These are phyloP conservation scores for Lotus japonicus DNA, from an alignment of 306 rosid genomes.

Conservation along the genomic window DNA sequence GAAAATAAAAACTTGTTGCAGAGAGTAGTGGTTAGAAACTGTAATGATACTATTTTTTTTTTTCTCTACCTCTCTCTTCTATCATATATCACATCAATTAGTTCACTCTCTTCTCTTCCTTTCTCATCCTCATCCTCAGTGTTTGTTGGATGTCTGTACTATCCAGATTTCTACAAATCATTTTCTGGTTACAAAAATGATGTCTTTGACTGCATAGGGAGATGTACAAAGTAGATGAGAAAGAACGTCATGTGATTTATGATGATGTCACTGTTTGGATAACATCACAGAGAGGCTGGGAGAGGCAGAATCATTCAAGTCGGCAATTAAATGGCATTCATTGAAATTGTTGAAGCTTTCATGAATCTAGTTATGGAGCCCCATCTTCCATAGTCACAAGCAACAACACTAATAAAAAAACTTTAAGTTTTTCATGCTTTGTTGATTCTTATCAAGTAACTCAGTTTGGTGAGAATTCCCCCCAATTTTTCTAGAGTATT, in stretches of 20 bases:
- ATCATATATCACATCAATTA: too few relatives aligned
- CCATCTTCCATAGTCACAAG: background rate
- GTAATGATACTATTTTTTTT: too few relatives aligned
- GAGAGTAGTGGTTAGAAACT: too few relatives aligned
- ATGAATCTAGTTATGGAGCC: background rate
- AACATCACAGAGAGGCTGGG: background rate
- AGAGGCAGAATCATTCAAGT: background rate
- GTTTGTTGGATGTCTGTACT: too few relatives aligned
- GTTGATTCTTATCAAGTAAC: background rate
- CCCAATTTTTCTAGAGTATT: background rate
- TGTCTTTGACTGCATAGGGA: background rate
- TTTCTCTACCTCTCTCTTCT: too few relatives aligned
- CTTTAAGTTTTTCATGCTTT: background rate
- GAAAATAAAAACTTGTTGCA: too few relatives aligned
- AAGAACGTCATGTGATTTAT: constrained; percentile 11
- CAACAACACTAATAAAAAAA: background rate
- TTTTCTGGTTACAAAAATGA: too few relatives aligned
- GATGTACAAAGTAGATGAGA: background rate
- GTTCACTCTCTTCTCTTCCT: too few relatives aligned
- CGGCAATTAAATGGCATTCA: constrained; percentile 7
- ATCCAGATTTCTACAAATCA: too few relatives aligned
- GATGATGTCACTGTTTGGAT: background rate
- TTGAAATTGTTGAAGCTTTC: background rate
- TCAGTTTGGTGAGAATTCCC: background rate
- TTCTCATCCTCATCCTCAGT: too few relatives aligned